These are phyloP conservation scores for Carpinus viminea DNA, from an alignment of 306 rosid species.

Conservation along the genomic window DNA sequence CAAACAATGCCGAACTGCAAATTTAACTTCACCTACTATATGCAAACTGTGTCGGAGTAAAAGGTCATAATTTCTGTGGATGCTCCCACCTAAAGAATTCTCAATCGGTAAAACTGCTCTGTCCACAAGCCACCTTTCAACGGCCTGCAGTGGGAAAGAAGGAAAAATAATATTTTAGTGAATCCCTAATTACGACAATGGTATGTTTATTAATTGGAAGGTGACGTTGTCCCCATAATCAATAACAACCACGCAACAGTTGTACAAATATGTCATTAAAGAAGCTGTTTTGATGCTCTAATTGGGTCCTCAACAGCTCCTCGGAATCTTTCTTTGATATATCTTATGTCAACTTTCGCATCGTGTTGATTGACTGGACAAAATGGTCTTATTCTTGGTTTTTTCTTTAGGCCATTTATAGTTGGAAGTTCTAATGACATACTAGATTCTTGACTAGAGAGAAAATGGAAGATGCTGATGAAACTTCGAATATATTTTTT, in stretches of 20 bases:
- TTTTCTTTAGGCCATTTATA: background rate
- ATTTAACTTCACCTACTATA: conserved; percentile 96
- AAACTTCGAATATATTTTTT: background rate
- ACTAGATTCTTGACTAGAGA: background rate
- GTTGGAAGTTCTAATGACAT: background rate
- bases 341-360: background rate
- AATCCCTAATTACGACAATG: conserved; percentile 11
- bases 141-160: conserved; percentile 54
- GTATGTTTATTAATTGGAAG: background rate
- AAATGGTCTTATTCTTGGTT: background rate
- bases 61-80: conserved; percentile 96
- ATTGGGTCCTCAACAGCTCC: background rate
- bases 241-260: background rate
- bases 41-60: conserved; percentile 87
- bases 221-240: background rate
- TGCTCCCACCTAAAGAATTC: conserved; percentile 96
- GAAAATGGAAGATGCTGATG: background rate
- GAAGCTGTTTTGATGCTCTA: background rate
- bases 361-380: background rate
- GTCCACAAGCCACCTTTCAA: conserved; percentile 91
- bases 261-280: background rate
- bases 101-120: conserved; percentile 97
- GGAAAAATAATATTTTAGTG: conserved; percentile 4
- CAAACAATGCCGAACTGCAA: conserved; percentile 87
- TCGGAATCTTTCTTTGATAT: background rate